These are phyloP conservation scores for Paramecium octaurelia DNA, from an alignment of 73 alveolate genomes.

Conservation along the genomic window DNA sequence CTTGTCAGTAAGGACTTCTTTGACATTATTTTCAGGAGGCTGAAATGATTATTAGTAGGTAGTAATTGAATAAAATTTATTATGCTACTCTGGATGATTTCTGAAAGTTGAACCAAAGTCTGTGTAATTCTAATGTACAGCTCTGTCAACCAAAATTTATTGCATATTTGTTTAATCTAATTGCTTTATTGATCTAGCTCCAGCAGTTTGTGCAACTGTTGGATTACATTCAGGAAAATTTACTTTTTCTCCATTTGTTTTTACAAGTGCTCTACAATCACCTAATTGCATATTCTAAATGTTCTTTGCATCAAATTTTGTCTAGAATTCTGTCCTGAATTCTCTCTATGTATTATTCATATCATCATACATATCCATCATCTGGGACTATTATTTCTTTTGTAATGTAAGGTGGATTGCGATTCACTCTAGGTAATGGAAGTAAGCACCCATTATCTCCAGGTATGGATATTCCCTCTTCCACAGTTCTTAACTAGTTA, in stretches of 20 bases:
- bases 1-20: neutral
- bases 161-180: constrained; percentile 49
- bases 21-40: neutral
- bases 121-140: constrained; percentile 5
- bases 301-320: constrained; percentile 27
- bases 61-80: constrained; percentile 39
- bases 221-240: constrained; percentile 9
- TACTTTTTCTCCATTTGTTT: constrained; percentile 4
- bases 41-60: constrained; percentile 26
- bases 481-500: neutral
- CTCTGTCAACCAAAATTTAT: neutral
- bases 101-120: constrained; percentile 33
- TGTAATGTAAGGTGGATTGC: constrained; percentile 40
- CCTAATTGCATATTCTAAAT: constrained; percentile 17
- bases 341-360: neutral
- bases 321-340: neutral
- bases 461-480: constrained; percentile 17
- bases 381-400: constrained; percentile 44
- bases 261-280: constrained; percentile 5
- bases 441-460: constrained; percentile 40
- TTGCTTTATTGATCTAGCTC: neutral
- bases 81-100: constrained; percentile 46
- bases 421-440: constrained; percentile 21
- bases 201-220: constrained; percentile 35
- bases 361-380: constrained; percentile 20